A percentile compares a stretch with the other conserved stretches of the same genome.
These are phyloP conservation scores for Batkoa obscura DNA, from an alignment of 371 early-diverging fungal species.

Conservation along the genomic window DNA sequence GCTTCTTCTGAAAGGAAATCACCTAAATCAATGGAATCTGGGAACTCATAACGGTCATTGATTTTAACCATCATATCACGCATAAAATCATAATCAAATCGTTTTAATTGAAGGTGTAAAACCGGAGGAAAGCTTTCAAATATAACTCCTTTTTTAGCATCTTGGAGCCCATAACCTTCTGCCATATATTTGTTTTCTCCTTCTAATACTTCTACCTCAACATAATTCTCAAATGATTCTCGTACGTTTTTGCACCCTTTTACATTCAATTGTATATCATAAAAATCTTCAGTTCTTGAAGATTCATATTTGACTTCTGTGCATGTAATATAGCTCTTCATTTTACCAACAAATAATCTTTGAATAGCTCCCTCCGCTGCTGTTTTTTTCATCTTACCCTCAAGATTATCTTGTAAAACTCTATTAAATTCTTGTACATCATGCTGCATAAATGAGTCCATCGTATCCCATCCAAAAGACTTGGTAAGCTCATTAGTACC, in stretches of 20 bases:
- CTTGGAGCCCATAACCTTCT: conserved; percentile 90
- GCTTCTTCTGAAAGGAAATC: conserved; percentile 56
- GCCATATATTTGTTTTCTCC: conserved; percentile 97
- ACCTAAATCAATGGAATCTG: conserved; percentile 73
- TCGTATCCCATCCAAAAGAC: conserved; percentile 93
- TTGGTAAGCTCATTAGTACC: conserved; percentile 85
- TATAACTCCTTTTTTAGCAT: conserved; percentile 90
- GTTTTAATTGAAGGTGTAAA: conserved; percentile 91
- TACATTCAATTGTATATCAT: conserved; percentile 87
- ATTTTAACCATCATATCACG: conserved; percentile 88
- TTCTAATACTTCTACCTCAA: conserved; percentile 75
- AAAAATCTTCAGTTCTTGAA: conserved; percentile 75
- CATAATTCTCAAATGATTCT: conserved; percentile 86
- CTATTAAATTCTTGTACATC: conserved; percentile 96
- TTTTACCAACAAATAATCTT: conserved; percentile 80
- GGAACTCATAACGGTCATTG: conserved; percentile 97
- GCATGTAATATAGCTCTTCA: conserved; percentile 89
- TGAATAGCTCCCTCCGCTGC: conserved; percentile 81
- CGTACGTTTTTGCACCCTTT: conserved; percentile 73
- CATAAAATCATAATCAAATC: conserved; percentile 94
- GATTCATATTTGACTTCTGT: conserved; percentile 86
- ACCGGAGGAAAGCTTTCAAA: conserved; percentile 92
- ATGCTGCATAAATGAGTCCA: conserved; percentile 91
- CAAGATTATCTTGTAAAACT: conserved; percentile 87
- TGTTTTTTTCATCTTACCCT: conserved; percentile 87